Percentiles rank a stretch among this genome's conserved stretches.
phyloP scores from a whole-genome alignment of 140 eudicot genomes.

The Flaveria floridana region DNA sequence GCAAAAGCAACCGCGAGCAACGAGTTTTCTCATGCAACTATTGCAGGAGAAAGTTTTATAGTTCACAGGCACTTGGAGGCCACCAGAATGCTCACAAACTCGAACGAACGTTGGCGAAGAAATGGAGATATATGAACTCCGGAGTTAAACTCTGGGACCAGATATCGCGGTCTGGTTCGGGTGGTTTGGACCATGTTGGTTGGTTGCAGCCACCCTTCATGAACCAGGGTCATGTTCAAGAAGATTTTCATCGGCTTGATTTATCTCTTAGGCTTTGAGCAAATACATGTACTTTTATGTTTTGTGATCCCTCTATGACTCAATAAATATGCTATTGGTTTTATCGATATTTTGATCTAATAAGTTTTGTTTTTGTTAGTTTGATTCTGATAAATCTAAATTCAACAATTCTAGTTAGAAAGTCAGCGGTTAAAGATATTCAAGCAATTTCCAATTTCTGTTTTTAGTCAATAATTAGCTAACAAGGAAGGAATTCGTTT shows the following conservation, averaged over 20 bases:
- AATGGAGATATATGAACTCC: conserved; percentile 46
- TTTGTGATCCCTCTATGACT: conserved; percentile 17
- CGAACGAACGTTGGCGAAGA: conserved; percentile 48
- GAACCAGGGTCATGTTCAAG: conserved; percentile 30
- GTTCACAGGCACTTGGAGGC: conserved; percentile 55
- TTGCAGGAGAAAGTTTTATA: conserved; percentile 41
- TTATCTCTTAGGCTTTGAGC: conserved; percentile 53
- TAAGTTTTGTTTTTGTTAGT: not conserved
- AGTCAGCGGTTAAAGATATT: too few species aligned
- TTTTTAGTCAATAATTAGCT: too few species aligned
- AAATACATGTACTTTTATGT: conserved; percentile 23
- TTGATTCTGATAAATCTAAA: too few species aligned
- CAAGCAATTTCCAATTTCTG: too few species aligned
- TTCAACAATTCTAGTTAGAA: too few species aligned
- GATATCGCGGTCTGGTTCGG: conserved; percentile 33
- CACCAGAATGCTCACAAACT: conserved; percentile 52
- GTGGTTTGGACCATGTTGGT: conserved; percentile 39
- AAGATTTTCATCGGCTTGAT: conserved; percentile 46
- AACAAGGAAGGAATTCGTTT: too few species aligned
- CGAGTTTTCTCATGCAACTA: conserved; percentile 46
- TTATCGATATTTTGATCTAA: conserved; percentile 20
- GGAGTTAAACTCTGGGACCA: conserved; percentile 33
- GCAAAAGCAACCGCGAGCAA: conserved; percentile 44
- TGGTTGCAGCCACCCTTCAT: conserved; percentile 30
- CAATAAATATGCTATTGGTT: conserved; percentile 11